These are phyloP conservation scores for Cephalotrichum gorgonifer DNA, from an alignment of 2,329 filamentous ascomycete species.

Conservation along the genomic window DNA sequence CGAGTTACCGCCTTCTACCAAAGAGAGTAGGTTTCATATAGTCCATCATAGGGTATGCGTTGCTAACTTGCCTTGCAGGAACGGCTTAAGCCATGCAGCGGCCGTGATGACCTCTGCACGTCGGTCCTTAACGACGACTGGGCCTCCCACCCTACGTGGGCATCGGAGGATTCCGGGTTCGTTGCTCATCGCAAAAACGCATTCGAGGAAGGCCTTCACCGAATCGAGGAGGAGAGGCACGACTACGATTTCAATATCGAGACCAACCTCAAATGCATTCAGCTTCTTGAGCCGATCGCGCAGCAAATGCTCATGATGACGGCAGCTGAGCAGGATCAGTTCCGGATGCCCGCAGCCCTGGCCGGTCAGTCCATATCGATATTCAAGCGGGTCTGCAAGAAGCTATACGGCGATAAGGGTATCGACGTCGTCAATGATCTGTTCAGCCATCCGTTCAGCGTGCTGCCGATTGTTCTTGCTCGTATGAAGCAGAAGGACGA, in stretches of 20 bases:
- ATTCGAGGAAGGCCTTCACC: constrained; percentile 86
- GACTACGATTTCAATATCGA: constrained; percentile 99
- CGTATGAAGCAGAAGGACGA: constrained; percentile 93
- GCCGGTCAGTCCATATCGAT: constrained; percentile 93
- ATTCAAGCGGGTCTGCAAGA: constrained; percentile 94
- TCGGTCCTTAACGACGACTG: constrained; percentile 94
- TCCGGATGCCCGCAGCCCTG: constrained; percentile 71
- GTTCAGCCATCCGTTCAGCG: constrained; percentile 72
- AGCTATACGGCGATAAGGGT: constrained; percentile 87
- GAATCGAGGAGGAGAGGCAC: constrained; percentile 95
- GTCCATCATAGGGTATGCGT: neutral
- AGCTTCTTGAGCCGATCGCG: constrained; percentile 87
- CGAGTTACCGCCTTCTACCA: constrained; percentile 86
- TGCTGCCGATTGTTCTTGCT: constrained; percentile 79
- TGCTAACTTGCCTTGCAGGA: constrained; percentile 37
- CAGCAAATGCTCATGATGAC: constrained; percentile 79
- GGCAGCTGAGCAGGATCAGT: constrained; percentile 59
- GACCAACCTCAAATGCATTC: constrained; percentile 86
- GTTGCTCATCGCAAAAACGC: constrained; percentile 96
- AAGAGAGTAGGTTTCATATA: constrained; percentile 49
- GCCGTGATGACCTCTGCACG: constrained; percentile 88
- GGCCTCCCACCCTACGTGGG: constrained; percentile 98
- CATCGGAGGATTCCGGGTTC: constrained; percentile 94
- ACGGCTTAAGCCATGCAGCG: constrained; percentile 82
- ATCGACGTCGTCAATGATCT: constrained; percentile 79